Evolutionary conservation across 2,329 filamentous ascomycete species (phyloP), one percentile per base, ranked within the genome.

Genomic region (Botrytis fragariae): DNA sequence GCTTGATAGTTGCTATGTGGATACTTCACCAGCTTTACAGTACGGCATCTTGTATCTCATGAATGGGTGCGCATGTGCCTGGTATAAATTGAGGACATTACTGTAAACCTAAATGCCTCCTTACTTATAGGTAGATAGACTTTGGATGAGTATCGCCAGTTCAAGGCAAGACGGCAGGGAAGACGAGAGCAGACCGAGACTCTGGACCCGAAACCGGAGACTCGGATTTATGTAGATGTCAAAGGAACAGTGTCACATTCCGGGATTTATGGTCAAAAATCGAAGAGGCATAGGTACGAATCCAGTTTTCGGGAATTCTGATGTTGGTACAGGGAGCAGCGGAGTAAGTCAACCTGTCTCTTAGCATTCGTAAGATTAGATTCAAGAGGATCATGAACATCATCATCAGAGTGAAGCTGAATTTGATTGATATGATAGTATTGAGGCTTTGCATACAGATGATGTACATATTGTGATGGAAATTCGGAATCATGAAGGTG

Each of bases 191-290:
- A 25, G 57, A 42, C 48, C 48, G 65, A 69, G 65, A 69, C 65
- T 25, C 20, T 69, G 65, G 48, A 57, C 48, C 65, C 48, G 37
- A 69, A 57, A 69, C 65, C 65, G 48, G 48, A 69, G 48, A 69
- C 65, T 69, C 65, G 35, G 65, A 68, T 68, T 68, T 14, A 57
- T 32, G 48, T 57, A 57, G 65, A 69, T 69, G 37, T 42, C 65
- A 69, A 69, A 42, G 29, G 37, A 57, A 57, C 18, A 20, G 65
- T 57, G 18, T 39, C 48, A 69, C 48, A 57, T 69, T 42, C 48
- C 48, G 65, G 65, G 18, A 5, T 16, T 16, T 44, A 22, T 42
- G 37, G 35, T 69, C 7, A 5, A 37, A 32, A 59, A 22, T 6
- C 37, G 48, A 69, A 32, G 65, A 57, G 65, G 5, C 45, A 35